Conservation (phyloP, 352 stramenopile genomes). For the Phytopythium chamaehyphon region DNA sequence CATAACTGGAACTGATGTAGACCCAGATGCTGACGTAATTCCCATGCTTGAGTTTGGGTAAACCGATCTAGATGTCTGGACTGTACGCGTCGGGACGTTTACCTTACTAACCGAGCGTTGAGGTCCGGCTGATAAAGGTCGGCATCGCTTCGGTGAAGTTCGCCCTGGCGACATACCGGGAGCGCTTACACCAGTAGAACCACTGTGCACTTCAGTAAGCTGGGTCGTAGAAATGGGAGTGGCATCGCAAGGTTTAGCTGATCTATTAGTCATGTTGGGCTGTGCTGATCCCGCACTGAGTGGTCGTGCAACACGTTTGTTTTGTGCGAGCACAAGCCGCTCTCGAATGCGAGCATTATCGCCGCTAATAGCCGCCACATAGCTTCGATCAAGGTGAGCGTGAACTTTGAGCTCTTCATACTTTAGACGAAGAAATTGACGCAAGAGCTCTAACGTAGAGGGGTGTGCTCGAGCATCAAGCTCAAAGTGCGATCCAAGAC, state of each 20-base stretch:
- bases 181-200: neutral
- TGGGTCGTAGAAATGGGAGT: neutral
- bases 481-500: slow-evolving; percentile 62
- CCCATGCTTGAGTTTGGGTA: slow-evolving; percentile 18
- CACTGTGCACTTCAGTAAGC: neutral
- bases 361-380: slow-evolving; percentile 60
- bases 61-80: slow-evolving; percentile 54
- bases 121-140: slow-evolving; percentile 56
- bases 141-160: slow-evolving; percentile 61
- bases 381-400: slow-evolving; percentile 72
- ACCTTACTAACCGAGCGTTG: slow-evolving; percentile 33
- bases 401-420: slow-evolving; percentile 59
- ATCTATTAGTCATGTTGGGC: neutral
- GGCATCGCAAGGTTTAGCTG: neutral
- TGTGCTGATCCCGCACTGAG: neutral
- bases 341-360: slow-evolving; percentile 37
- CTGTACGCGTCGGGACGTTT: slow-evolving; percentile 21
- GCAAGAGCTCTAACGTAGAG: slow-evolving; percentile 37
- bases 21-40: slow-evolving; percentile 8
- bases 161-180: slow-evolving; percentile 28
- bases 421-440: slow-evolving; percentile 58
- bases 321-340: slow-evolving; percentile 39
- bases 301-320: slow-evolving; percentile 22
- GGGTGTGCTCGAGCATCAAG: slow-evolving; percentile 48
- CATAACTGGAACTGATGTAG: slow-evolving; percentile 4